These are phyloP conservation scores for Pseudomassariella vexata DNA, from an alignment of 2,329 filamentous ascomycete species.

Conservation along the genomic window DNA sequence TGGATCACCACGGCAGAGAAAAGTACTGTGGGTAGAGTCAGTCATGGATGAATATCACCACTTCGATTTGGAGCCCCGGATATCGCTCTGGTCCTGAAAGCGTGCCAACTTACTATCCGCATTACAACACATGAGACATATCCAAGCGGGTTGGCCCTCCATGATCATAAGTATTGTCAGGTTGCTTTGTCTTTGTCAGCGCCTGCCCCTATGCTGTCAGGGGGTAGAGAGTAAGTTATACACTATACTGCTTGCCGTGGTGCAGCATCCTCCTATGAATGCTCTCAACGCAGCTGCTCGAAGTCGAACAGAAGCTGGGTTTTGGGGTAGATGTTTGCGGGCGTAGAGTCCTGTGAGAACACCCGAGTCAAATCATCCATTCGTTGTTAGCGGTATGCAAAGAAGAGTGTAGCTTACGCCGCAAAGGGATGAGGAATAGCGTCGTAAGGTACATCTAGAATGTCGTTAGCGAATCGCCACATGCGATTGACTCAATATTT, in stretches of 20 bases:
- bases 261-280: constrained; percentile 52
- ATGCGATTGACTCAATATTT: no score
- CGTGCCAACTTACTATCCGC: constrained; percentile 53
- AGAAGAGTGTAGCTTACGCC: no score
- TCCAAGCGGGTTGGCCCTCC: constrained; percentile 57
- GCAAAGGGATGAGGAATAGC: constrained; percentile 57
- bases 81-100: no score
- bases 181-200: no score
- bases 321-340: constrained; percentile 40
- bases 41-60: background rate
- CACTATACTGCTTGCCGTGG: constrained; percentile 52
- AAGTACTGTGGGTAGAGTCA: no score
- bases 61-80: constrained; percentile 2
- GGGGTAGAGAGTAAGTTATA: constrained; percentile 33
- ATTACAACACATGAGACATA: constrained; percentile 62
- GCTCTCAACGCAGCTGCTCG: constrained; percentile 50
- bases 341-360: no score
- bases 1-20: constrained; percentile 56
- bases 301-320: constrained; percentile 34
- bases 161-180: constrained; percentile 52
- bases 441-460: constrained; percentile 56
- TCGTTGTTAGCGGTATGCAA: no score
- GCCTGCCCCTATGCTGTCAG: no score
- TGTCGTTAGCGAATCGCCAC: no score
- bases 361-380: no score